Percentiles rank a stretch among this genome's conserved stretches.
Conservation (phyloP, 2,329 filamentous ascomycete genomes). For the Didymella pinodella region DNA sequence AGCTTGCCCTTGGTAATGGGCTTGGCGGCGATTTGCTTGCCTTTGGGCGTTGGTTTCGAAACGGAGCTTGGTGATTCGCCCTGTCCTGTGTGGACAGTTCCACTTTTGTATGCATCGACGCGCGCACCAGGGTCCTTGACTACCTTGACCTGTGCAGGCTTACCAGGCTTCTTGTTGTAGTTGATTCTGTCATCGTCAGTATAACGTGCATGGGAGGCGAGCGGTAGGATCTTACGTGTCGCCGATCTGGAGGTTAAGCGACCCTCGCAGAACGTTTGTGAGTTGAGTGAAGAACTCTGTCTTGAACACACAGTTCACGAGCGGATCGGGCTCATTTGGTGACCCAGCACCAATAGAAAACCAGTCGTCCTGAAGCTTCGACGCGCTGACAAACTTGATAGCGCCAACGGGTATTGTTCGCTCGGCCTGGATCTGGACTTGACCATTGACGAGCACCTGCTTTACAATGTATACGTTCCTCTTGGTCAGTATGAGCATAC, state of each 20-base stretch:
- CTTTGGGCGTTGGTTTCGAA: slow-evolving; percentile 85
- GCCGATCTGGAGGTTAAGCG: slow-evolving; percentile 82
- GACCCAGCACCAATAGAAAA: slow-evolving; percentile 92
- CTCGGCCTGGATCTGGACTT: slow-evolving; percentile 82
- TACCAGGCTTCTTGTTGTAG: slow-evolving; percentile 97
- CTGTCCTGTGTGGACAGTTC: slow-evolving; percentile 82
- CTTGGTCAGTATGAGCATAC: slow-evolving; percentile 83
- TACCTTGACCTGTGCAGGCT: slow-evolving; percentile 87
- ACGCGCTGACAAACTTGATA: slow-evolving; percentile 86
- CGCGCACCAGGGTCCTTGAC: slow-evolving; percentile 80
- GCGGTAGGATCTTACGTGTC: slow-evolving; percentile 62
- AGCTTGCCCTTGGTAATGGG: slow-evolving; percentile 94
- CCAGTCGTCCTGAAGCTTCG: slow-evolving; percentile 91
- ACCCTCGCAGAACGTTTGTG: slow-evolving; percentile 77
- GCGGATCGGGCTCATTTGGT: slow-evolving; percentile 88
- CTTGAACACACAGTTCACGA: slow-evolving; percentile 93
- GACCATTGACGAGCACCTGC: slow-evolving; percentile 81
- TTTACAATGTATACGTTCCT: slow-evolving; percentile 89
- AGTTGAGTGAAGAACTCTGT: slow-evolving; percentile 97
- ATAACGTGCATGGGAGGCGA: background rate
- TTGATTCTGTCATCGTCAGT: slow-evolving; percentile 67
- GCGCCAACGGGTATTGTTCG: slow-evolving; percentile 82
- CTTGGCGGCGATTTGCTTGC: slow-evolving; percentile 83
- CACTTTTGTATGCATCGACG: slow-evolving; percentile 92
- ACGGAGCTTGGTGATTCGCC: slow-evolving; percentile 84